A percentile compares a stretch with the other conserved stretches of the same genome.
Evolutionary conservation across 1,284 basidiomycete species (phyloP).

Genomic region (Cryptococcus maquisensis): DNA sequence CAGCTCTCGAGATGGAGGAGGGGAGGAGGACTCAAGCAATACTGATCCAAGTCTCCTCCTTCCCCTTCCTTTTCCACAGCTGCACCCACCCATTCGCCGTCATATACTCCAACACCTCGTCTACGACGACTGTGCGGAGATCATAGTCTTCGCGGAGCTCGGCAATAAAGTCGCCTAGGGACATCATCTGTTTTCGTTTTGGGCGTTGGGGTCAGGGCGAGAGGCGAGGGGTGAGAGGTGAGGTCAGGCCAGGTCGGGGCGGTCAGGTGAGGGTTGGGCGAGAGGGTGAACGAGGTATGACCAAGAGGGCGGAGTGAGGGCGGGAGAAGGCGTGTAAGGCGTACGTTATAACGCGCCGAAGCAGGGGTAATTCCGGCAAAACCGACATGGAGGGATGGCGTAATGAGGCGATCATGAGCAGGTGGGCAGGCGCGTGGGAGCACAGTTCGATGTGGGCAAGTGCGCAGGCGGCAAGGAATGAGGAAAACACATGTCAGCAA

Average conservation of each 20-base stretch:
- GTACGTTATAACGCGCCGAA: too few species aligned
- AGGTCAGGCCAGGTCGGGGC: background rate
- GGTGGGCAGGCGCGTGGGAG: too few species aligned
- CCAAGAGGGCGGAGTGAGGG: background rate
- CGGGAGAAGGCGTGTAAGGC: background rate
- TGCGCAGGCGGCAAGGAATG: too few species aligned
- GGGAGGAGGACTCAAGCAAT: background rate
- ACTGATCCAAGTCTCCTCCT: constrained; percentile 21
- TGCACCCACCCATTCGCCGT: constrained; percentile 9
- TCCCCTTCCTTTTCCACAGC: constrained; percentile 14
- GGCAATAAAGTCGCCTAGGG: constrained; percentile 23
- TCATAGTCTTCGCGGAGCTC: constrained; percentile 21
- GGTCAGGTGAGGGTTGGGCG: too few species aligned
- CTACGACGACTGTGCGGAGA: constrained; percentile 15
- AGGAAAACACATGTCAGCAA: too few species aligned
- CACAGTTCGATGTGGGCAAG: too few species aligned
- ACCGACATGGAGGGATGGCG: too few species aligned
- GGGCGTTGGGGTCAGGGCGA: background rate
- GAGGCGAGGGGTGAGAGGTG: background rate
- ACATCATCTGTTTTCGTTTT: constrained; percentile 15
- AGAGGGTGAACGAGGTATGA: too few species aligned
- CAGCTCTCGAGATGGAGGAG: too few species aligned
- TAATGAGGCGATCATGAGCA: too few species aligned
- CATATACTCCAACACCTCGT: constrained; percentile 21
- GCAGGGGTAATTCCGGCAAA: too few species aligned